These are phyloP conservation scores for Brasilioporus rufonigricans DNA, from an alignment of 768 basidiomycete genomes.

Conservation along the genomic window DNA sequence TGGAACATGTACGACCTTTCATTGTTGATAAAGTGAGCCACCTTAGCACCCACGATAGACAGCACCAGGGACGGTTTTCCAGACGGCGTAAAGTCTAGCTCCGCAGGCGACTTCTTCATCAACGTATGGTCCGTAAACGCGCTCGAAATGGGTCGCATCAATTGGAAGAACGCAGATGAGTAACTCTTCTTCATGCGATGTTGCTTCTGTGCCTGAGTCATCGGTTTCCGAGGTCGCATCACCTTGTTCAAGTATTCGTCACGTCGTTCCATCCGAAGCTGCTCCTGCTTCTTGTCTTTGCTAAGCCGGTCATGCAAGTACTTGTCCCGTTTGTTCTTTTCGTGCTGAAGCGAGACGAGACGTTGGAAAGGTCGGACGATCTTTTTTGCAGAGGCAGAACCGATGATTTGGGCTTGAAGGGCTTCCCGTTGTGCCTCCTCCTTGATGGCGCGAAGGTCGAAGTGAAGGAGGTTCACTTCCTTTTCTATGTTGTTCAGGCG, in stretches of 20 bases:
- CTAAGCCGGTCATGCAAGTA: constrained; percentile 64
- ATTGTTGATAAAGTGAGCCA: constrained; percentile 71
- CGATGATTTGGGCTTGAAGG: constrained; percentile 39
- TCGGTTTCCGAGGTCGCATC: constrained; percentile 57
- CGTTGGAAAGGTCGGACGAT: constrained; percentile 63
- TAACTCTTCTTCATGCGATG: constrained; percentile 89
- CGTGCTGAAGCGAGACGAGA: constrained; percentile 63
- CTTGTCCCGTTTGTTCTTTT: constrained; percentile 80
- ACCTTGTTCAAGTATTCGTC: constrained; percentile 75
- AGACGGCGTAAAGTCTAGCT: constrained; percentile 72
- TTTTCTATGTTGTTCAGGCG: constrained; percentile 74
- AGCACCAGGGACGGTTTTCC: constrained; percentile 75
- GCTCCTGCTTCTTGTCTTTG: constrained; percentile 76
- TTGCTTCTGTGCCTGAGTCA: constrained; percentile 58
- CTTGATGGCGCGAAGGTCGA: constrained; percentile 69
- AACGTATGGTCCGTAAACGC: constrained; percentile 69
- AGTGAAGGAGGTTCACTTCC: constrained; percentile 57
- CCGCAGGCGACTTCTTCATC: constrained; percentile 59
- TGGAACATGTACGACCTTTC: constrained; percentile 82
- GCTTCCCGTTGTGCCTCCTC: constrained; percentile 75
- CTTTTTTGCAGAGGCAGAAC: constrained; percentile 51
- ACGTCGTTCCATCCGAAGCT: constrained; percentile 65
- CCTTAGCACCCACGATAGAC: constrained; percentile 69
- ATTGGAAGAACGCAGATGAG: constrained; percentile 74
- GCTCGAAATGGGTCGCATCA: constrained; percentile 88